These are phyloP conservation scores for Tagetes erecta DNA, from an alignment of 129 eudicot genomes.

Conservation along the genomic window DNA sequence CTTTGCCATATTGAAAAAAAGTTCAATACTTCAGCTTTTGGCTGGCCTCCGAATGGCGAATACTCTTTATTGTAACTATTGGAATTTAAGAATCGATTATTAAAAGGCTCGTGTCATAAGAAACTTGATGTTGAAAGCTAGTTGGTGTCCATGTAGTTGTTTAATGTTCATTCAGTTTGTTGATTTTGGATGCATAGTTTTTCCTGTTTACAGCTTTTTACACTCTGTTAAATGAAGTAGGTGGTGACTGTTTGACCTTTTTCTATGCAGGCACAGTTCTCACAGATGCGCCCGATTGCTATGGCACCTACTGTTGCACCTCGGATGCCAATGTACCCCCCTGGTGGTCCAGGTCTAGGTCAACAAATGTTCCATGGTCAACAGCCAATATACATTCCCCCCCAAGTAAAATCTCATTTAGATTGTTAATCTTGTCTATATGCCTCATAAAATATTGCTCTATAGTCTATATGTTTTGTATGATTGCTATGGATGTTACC, in stretches of 20 bases:
- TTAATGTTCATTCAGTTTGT: too few species aligned
- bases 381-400: conserved; percentile 82
- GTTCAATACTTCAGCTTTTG: too few species aligned
- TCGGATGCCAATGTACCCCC: conserved; percentile 86
- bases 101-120: too few species aligned
- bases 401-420: conserved; percentile 51
- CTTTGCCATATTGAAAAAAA: too few species aligned
- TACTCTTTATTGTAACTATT: too few species aligned
- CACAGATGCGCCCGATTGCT: conserved; percentile 78
- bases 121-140: too few species aligned
- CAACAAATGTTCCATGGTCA: conserved; percentile 86
- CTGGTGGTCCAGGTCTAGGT: conserved; percentile 89
- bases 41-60: too few species aligned
- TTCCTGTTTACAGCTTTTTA: too few species aligned
- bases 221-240: background rate
- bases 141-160: too few species aligned
- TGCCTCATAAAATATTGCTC: background rate
- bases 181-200: too few species aligned
- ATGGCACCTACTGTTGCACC: conserved; percentile 73
- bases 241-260: conserved; percentile 13
- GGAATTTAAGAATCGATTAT: too few species aligned
- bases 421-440: background rate
- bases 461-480: background rate
- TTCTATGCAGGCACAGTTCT: conserved; percentile 70
- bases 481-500: too few species aligned